These are phyloP conservation scores for Cladorrhinum sp. DNA, from an alignment of 2,329 filamentous ascomycete species.

Conservation along the genomic window DNA sequence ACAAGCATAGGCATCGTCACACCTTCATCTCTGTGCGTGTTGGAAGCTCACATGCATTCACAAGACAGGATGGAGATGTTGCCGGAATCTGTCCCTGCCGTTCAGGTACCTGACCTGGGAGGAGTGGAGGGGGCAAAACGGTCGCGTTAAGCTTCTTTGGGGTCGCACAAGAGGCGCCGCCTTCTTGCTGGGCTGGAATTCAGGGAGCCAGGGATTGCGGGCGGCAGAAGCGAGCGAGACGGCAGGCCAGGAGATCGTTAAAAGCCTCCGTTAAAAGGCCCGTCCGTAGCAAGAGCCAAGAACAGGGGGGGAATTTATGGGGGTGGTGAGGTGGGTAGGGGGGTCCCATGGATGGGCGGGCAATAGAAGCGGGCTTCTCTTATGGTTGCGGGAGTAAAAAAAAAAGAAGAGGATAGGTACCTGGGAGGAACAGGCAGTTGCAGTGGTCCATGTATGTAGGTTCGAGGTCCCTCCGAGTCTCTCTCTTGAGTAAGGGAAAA, in stretches of 20 bases:
- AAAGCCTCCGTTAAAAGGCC: constrained; percentile 12
- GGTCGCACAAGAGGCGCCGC: constrained; percentile 11
- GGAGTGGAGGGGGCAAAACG: constrained; percentile 5
- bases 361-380: background rate
- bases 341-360: background rate
- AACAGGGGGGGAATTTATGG: constrained; percentile 10
- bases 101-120: background rate
- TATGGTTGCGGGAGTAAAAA: background rate
- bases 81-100: constrained; percentile 5
- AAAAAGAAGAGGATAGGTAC: background rate
- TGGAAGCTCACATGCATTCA: background rate
- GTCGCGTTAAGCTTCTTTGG: constrained; percentile 14
- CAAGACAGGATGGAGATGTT: background rate
- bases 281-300: constrained; percentile 11
- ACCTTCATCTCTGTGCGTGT: background rate
- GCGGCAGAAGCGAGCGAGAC: constrained; percentile 14
- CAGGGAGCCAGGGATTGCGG: constrained; percentile 18
- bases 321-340: constrained; percentile 2
- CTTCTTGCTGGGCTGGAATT: constrained; percentile 17
- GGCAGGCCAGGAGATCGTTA: constrained; percentile 19
- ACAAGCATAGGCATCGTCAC: too few species aligned
- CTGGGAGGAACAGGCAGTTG: constrained; percentile 11
- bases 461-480: constrained; percentile 17
- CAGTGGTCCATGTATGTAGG: constrained; percentile 7
- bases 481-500: background rate